Base-by-base conservation (phyloP, 1,284 basidiomycete genomes). In the Meripilus lineatus region DNA sequence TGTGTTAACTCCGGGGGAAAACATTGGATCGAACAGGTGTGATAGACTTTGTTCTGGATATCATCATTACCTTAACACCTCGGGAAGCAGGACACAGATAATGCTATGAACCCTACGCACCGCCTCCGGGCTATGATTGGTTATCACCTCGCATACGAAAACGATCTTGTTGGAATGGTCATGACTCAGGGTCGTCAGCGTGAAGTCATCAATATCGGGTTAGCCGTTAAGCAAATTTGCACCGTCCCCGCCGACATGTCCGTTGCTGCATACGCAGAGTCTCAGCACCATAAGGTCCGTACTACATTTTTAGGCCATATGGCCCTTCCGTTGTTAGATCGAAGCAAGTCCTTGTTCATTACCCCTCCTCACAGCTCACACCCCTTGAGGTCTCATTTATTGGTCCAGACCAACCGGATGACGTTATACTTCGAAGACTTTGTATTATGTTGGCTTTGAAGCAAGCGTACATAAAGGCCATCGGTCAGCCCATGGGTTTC, bases 1-100 rank as follows among this genome's bases (percentile, higher is more conserved):
- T 71, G 73, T 46, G 62, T 69, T 23, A 82, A 75, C 0, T 56
- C 71, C 1, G 73, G 68, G 28, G 84, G 84, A 32, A 89, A 89
- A 52, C 84, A 84, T 50, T 88, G 82, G 80, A 89, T 89, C 46
- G 84, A 88, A 52, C 83, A 84, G 71, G 83, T 84, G 6, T 20
- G 26, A 23, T n/a, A 7, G 40, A 28, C 21, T 23, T 41, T 45
- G 32, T 48, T 45, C 30, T 24, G 32, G 25, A 11, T 14, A 23
- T n/a, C 34, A 22, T 42, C 35, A 15, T 28, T 36, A 44, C 37
- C n/a, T 26, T 34, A 18, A 13, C 21, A 30, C 38, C 47, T 40
- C 26, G n/a, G 48, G 38, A 23, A 35, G 28, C 38, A 71, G 66
- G 63, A 67, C 13, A 65, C 68, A 15, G 78, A 81, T 48, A 72